Evolutionary conservation across 495 filamentous ascomycete genomes (phyloP), one percentile per base, ranked within the genome.

Genomic region (Astrothelium macrocarpum): DNA sequence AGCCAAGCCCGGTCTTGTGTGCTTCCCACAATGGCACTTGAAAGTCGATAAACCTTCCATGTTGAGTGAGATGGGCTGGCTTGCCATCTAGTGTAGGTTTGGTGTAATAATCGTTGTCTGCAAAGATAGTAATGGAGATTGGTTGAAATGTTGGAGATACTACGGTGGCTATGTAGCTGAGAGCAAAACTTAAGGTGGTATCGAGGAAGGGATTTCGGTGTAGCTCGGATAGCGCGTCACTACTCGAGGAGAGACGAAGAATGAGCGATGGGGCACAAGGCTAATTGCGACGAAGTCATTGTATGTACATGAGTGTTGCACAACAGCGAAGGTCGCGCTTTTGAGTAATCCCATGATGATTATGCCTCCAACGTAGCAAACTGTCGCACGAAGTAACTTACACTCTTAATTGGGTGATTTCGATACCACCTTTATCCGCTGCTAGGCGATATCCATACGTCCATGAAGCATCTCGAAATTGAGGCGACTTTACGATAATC

Each of bases 21-120:
- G 95, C 92, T 68, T 84, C 79, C 46, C 77, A 71, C 11, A 98
- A 82, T 23, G 87, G 84, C 34, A 90, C 87, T 43, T 82, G 80
- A 77, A 95, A 96, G 67, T 87, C 80, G 60, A 82, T 81, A 78
- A 98, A 98, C 62, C 82, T 84, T 9, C n/a, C 32, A 18, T 59
- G 25, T 43, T 62, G 53, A 23, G 25, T 62, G 53, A 14, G 61
- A 45, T 39, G 28, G 26, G 60, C 63, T 60, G 42, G 68, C 53
- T 76, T 46, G 23, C 32, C 26, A 26, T 36, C 31, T 9, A 58
- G 77, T 71, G 61, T 76, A 69, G 29, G 85, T 78, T 90, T 87
- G 1, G 94, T 97, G 78, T 98, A 97, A 80, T 98, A 98, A 78
- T 95, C 90, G 69, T 88, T 90, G 76, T 96, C 91, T 31, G 95